Evolutionary conservation across 2,329 filamentous ascomycete genomes (phyloP), one percentile per base, ranked within the genome.

Genomic region (Claviceps purpurea): DNA sequence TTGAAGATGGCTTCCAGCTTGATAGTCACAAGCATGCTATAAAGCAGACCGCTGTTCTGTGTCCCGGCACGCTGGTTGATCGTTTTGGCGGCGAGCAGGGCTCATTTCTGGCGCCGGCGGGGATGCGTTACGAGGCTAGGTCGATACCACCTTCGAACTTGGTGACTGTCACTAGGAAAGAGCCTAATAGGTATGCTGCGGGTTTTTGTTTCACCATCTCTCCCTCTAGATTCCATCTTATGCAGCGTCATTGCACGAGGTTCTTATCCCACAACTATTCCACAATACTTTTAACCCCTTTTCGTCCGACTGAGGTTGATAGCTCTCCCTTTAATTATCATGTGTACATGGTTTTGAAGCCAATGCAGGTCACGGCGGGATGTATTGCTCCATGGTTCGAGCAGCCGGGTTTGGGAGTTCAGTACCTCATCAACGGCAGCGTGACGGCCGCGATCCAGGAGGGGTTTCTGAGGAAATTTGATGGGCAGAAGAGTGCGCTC

Each of bases 321-420:
- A 51, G 42, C 13, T 3, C 42, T 3, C 18, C 30, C 2, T 45
- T 44, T 11, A 51, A 51, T 13, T 51, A 51, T 20, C 20, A 51
- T 13, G 49, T 43, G 11, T 50, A 51, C 49, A 38, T 18, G 37
- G 49, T 51, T 5, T 4, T 51, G 4, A 46, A 40, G 37, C 30
- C n/a, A 13, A 6, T 51, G 14, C 3, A 20, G 6, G 49, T 51
- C 37, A 45, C 30, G 42, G 37, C 42, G 8, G 49, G 49, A 13
- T 46, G 42, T 13, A 20, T 51, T 8, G 42, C 49, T 2, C 49
- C 49, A 1, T 51, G 49, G 49, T 51, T 51, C 24, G 42, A 51
- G 30, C 49, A 51, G 16, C 49, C 49, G 5, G 49, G 49, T 2
- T 18, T 39, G n/a, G 49, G 42, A 2, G 10, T 46, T 26, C 49